A percentile compares a stretch with the other conserved stretches of the same genome.
These are phyloP conservation scores for Dactylellina cionopaga DNA, from an alignment of 2,329 filamentous ascomycete species.

Conservation along the genomic window DNA sequence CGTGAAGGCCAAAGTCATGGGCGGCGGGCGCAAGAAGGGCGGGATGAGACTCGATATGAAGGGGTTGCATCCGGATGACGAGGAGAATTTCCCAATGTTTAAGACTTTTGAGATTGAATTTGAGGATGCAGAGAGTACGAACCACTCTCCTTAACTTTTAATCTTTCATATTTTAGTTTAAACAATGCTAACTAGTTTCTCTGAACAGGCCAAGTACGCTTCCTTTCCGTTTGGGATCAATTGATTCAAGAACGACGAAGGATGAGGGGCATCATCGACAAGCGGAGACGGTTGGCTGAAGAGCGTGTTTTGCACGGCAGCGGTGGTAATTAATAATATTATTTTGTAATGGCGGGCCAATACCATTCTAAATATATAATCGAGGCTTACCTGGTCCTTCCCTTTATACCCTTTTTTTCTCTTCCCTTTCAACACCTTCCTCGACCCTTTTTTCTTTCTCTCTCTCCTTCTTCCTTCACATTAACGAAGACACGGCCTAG, in stretches of 20 bases:
- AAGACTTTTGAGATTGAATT: slow-evolving; percentile 50
- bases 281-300: slow-evolving; percentile 27
- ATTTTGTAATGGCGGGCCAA: not conserved
- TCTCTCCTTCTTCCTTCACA: not conserved
- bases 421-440: not conserved
- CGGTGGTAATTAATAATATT: slow-evolving; percentile 6
- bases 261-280: slow-evolving; percentile 45
- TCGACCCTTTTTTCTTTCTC: not conserved
- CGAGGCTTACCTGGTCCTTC: slow-evolving; percentile 1
- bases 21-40: slow-evolving; percentile 44
- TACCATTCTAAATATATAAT: not conserved
- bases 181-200: not conserved
- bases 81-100: slow-evolving; percentile 50
- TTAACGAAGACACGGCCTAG: no score
- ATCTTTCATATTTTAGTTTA: not conserved
- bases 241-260: slow-evolving; percentile 43
- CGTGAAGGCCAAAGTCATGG: slow-evolving; percentile 45
- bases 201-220: slow-evolving; percentile 38
- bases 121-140: slow-evolving; percentile 47
- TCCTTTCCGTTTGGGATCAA: slow-evolving; percentile 50
- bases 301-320: slow-evolving; percentile 19
- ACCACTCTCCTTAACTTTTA: not conserved
- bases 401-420: not conserved
- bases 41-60: slow-evolving; percentile 48
- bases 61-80: slow-evolving; percentile 37